Evolutionary conservation across 75 land plant species (phyloP), one percentile per base, ranked within the genome.

Genomic region (Pseudotsuga menziesii): DNA sequence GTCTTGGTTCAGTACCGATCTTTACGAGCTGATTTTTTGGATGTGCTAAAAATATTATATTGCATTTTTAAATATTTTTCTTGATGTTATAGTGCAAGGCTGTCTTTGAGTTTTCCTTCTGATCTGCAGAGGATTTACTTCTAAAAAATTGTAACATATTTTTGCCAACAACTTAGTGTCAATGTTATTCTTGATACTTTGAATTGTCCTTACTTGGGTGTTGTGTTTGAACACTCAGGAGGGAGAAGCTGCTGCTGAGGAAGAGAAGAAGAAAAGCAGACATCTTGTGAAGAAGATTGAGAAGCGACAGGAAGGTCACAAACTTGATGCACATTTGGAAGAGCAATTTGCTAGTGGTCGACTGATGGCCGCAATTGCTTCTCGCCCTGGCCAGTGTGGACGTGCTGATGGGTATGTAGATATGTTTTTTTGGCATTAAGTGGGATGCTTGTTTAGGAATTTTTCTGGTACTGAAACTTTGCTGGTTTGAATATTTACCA

Each of bases 321-420:
- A 83, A 54, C 87, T 92, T 57, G 94, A 92, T 26, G 75, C 88
- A 12, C 94, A 92, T 60, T 72, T 92, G 75, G 95, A 92, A 72
- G 95, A 91, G 64, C 95, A 92, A 35, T 88, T 92, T 76, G 81
- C 84, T 52, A 58, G 86, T 76, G 93, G 93, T 6, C 72, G 92
- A 8, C 69, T 91, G 60, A 61, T 84, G 48, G 93, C 93, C 61
- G 80, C 83, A 61, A 87, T 91, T 15, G 73, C 93, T 13, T 90
- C 93, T 17, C 89, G 93, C 3, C 93, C 93, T 72, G 93, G 93
- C 12, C 93, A 91, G 60, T 90, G 92, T 63, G 93, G 93, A 32
- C 83, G 93, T 59, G 82, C 90, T 72, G 93, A 91, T 75, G 92
- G 92, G 92, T 91, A 81, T 44, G 89, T 55, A n/a, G n/a, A n/a